Evolutionary conservation across 768 basidiomycete genomes (phyloP).

Genomic region (Ramaria rubella): DNA sequence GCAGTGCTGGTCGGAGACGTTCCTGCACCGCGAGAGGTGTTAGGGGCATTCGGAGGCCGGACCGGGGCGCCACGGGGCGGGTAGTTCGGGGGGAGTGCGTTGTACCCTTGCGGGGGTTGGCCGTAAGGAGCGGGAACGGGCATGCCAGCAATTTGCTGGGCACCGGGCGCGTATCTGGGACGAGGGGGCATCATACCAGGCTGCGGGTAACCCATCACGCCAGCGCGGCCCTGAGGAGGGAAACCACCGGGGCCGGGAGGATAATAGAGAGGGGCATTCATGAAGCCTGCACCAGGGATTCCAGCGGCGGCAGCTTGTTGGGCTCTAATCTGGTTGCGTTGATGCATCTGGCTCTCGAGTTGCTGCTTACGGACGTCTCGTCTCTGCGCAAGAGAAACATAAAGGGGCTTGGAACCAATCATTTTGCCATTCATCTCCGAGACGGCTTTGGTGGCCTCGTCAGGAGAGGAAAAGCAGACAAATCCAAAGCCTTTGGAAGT

Average conservation of each 20-base stretch:
- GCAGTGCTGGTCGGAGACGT: constrained; percentile 57
- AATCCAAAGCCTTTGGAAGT: constrained; percentile 97
- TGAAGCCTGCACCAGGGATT: constrained; percentile 68
- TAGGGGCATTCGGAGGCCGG: constrained; percentile 38
- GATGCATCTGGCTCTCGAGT: constrained; percentile 96
- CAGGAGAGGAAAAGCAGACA: constrained; percentile 97
- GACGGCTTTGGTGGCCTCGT: constrained; percentile 98
- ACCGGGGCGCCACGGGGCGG: constrained; percentile 52
- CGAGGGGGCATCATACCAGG: constrained; percentile 86
- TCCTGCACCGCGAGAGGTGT: constrained; percentile 55
- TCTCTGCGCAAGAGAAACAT: constrained; percentile 97
- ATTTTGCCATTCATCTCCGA: constrained; percentile 99
- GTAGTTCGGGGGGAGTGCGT: constrained; percentile 52
- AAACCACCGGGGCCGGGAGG: constrained; percentile 70
- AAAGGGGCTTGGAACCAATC: constrained; percentile 96
- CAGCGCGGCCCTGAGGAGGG: constrained; percentile 71
- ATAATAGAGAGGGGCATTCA: constrained; percentile 84
- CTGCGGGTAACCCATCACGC: constrained; percentile 70
- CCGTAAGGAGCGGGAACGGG: constrained; percentile 68
- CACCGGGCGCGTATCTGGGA: constrained; percentile 69
- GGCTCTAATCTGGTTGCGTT: constrained; percentile 95
- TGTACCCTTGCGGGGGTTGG: constrained; percentile 70
- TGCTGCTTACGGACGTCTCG: constrained; percentile 98
- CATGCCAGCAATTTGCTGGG: constrained; percentile 62
- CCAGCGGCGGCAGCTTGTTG: constrained; percentile 90